These are phyloP conservation scores for Fusarium tupiense DNA, from an alignment of 2,329 filamentous ascomycete species.

Conservation along the genomic window DNA sequence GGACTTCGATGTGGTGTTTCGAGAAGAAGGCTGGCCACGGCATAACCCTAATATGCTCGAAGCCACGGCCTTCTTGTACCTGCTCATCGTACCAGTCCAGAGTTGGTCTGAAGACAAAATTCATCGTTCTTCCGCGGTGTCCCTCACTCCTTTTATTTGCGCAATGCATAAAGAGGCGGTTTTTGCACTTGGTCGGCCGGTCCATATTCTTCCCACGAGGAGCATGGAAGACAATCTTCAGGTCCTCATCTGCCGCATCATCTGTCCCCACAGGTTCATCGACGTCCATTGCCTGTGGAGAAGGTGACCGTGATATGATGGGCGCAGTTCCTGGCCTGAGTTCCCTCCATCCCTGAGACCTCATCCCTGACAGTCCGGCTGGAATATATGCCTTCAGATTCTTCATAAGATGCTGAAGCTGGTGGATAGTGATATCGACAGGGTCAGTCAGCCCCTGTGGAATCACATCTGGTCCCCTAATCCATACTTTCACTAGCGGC, in stretches of 20 bases:
- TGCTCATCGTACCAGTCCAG: constrained; percentile 63
- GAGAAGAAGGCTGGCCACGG: constrained; percentile 55
- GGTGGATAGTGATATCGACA: constrained; percentile 56
- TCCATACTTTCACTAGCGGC: constrained; percentile 56
- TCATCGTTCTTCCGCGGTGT: neutral
- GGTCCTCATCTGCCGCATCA: constrained; percentile 24
- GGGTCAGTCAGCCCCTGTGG: constrained; percentile 41
- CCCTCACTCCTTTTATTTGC: neutral
- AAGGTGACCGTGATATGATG: neutral
- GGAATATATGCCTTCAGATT: constrained; percentile 52
- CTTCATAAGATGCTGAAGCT: constrained; percentile 47
- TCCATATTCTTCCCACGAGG: constrained; percentile 46
- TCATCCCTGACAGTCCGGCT: constrained; percentile 42
- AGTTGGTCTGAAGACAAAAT: constrained; percentile 59
- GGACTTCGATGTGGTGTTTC: constrained; percentile 40
- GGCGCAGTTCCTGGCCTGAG: constrained; percentile 38
- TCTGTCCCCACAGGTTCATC: neutral
- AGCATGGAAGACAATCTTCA: constrained; percentile 59
- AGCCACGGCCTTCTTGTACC: constrained; percentile 57
- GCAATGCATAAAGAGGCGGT: constrained; percentile 56
- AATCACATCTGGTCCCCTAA: constrained; percentile 50
- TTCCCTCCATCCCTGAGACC: constrained; percentile 50
- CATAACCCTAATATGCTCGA: constrained; percentile 59
- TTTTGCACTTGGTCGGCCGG: constrained; percentile 50
- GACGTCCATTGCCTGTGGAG: constrained; percentile 33